Conservation (phyloP, 106 monocot genomes). For the Acorus calamus region DNA sequence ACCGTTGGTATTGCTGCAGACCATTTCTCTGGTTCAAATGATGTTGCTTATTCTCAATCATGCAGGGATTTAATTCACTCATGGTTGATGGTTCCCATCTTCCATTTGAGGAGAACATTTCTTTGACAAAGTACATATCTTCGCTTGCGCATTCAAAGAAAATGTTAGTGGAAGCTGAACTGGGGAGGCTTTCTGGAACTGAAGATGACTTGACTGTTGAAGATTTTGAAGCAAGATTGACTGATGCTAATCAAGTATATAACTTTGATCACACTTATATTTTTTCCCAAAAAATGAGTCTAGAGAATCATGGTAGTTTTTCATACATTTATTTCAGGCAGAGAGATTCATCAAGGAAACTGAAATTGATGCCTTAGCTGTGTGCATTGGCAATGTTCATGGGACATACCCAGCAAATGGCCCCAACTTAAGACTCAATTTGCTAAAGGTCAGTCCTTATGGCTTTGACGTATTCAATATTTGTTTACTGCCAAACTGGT, state of each 20-base stretch:
- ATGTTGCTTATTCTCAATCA: neutral
- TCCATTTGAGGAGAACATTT: slow-evolving; percentile 54
- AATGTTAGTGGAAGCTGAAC: slow-evolving; percentile 85
- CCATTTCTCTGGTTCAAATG: neutral
- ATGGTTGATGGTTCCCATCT: slow-evolving; percentile 97
- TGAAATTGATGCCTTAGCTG: slow-evolving; percentile 78
- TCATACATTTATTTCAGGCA: slow-evolving; percentile 42
- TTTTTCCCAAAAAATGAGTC: no score
- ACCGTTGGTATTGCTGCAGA: no score
- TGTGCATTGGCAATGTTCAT: slow-evolving; percentile 97
- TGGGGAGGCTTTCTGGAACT: slow-evolving; percentile 84
- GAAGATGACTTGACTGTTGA: slow-evolving; percentile 90
- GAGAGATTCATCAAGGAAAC: slow-evolving; percentile 78
- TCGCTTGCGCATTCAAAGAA: slow-evolving; percentile 52
- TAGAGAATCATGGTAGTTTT: neutral
- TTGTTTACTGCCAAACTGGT: no score
- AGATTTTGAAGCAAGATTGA: slow-evolving; percentile 85
- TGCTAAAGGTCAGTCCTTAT: slow-evolving; percentile 58
- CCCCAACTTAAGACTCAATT: slow-evolving; percentile 76
- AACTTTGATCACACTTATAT: neutral
- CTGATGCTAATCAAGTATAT: slow-evolving; percentile 64
- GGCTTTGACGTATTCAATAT: no score
- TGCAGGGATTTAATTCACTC: slow-evolving; percentile 88
- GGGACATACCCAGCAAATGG: slow-evolving; percentile 80
- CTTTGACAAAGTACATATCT: slow-evolving; percentile 61